phyloP scores from a whole-genome alignment of 1,284 basidiomycete genomes.

The Polyporus tsugae region DNA sequence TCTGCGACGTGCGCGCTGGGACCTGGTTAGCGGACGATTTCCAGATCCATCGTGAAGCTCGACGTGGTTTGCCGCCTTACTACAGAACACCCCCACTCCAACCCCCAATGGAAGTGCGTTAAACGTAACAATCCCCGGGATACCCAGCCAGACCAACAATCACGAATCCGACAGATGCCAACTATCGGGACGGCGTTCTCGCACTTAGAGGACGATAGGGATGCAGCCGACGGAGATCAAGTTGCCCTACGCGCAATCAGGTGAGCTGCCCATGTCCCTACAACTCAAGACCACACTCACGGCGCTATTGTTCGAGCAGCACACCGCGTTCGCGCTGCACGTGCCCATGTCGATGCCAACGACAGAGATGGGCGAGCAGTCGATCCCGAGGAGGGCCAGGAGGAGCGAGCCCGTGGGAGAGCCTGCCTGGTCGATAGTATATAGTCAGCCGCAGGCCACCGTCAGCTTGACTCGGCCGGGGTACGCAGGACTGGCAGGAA shows the following conservation, averaged over 20 bases:
- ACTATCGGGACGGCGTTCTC: neutral
- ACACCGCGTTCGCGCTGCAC: conserved; percentile 25
- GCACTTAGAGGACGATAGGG: conserved; percentile 30
- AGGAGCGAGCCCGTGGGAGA: conserved; percentile 19
- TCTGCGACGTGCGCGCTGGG: conserved; percentile 1
- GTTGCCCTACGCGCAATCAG: conserved; percentile 23
- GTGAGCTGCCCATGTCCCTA: neutral
- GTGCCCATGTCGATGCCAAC: conserved; percentile 32
- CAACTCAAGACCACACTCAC: conserved; percentile 2
- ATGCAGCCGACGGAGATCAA: conserved; percentile 37
- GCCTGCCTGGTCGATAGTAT: conserved; percentile 16
- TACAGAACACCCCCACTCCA: neutral
- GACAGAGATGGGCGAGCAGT: conserved; percentile 38
- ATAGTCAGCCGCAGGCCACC: conserved; percentile 4
- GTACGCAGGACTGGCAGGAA: conserved; percentile 31
- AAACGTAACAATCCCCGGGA: neutral
- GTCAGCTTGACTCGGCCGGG: neutral
- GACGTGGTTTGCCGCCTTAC: neutral
- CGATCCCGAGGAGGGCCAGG: conserved; percentile 37
- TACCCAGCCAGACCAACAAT: neutral
- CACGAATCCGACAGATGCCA: neutral
- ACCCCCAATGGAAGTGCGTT: neutral
- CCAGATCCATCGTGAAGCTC: neutral
- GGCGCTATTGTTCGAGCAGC: conserved; percentile 23
- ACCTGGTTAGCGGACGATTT: neutral